These are phyloP conservation scores for Emmonsiellopsis sp. DNA, from an alignment of 2,329 filamentous ascomycete genomes.

Conservation along the genomic window DNA sequence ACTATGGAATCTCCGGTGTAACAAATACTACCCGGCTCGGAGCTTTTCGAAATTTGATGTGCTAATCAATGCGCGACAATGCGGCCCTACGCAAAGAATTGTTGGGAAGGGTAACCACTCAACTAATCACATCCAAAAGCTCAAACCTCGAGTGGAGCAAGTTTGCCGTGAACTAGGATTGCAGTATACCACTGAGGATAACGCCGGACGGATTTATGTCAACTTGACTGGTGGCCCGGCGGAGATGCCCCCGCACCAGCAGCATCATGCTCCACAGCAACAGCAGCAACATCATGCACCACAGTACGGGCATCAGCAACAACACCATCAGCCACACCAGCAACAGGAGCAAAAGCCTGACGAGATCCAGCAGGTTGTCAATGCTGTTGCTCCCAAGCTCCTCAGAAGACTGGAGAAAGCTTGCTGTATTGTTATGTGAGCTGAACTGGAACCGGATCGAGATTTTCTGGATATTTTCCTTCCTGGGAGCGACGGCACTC, in stretches of 20 bases:
- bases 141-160: constrained; percentile 89
- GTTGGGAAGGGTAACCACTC: constrained; percentile 94
- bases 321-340: constrained; percentile 33
- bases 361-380: constrained; percentile 50
- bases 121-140: constrained; percentile 71
- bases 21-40: neutral
- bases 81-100: constrained; percentile 44
- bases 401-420: constrained; percentile 56
- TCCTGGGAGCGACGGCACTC: constrained; percentile 20
- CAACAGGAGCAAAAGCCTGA: constrained; percentile 45
- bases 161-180: constrained; percentile 76
- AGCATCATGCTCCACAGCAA: constrained; percentile 29
- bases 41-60: neutral
- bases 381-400: constrained; percentile 51
- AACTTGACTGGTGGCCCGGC: constrained; percentile 68
- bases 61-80: neutral
- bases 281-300: constrained; percentile 38
- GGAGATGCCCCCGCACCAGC: constrained; percentile 33
- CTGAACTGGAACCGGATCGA: constrained; percentile 60
- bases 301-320: constrained; percentile 28
- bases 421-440: constrained; percentile 69
- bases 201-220: constrained; percentile 80
- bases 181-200: constrained; percentile 75
- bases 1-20: neutral
- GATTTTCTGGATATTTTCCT: constrained; percentile 76